Evolutionary conservation across 2,329 filamentous ascomycete species (phyloP), one percentile per base, ranked within the genome.

Genomic region (Trichoderma sp.): DNA sequence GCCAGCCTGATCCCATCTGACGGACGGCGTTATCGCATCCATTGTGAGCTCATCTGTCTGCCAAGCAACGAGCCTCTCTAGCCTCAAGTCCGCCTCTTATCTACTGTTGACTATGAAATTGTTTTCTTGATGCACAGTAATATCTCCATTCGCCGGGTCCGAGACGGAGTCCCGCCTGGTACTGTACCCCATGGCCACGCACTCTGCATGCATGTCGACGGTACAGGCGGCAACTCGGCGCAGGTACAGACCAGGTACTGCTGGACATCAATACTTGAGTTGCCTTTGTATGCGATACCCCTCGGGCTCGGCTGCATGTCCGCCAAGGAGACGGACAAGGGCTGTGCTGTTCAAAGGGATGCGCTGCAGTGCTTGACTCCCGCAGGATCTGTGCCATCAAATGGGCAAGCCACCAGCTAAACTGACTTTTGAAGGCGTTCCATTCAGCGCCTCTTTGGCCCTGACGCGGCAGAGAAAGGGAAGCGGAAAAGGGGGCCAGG

Each of bases 1-100:
- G 57, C 45, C 47, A 44, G 39, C 30, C 19, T 9, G 4, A 21
- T 45, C 9, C 26, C 43, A 41, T 47, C 41, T 55, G 60, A 63
- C 60, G 52, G 26, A 28, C 28, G 26, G 44, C 60, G 60, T 63
- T 50, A 63, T 63, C 60, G 54, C n/a, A 45, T 41, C 45, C n/a
- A 45, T 41, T 14, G 21, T 34, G 28, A 39, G 43, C 43, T 44
- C 34, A 39, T 39, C 14, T 14, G 34, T 39, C 34, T 28, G 41
- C 44, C 41, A 60, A 50, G 43, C 28, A 30, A 39, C 10, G 12
- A 30, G 57, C 45, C 10, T 52, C 26, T 28, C 15, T 21, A 45
- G 41, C 30, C 26, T 14, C 41, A 47, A 59, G 56, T 19, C 24
- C 17, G 44, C n/a, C 44, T 21, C 19, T 51, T 41, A 26, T 39